Base-by-base conservation (phyloP, 306 rosid species). In the Castanopsis chinensis region DNA sequence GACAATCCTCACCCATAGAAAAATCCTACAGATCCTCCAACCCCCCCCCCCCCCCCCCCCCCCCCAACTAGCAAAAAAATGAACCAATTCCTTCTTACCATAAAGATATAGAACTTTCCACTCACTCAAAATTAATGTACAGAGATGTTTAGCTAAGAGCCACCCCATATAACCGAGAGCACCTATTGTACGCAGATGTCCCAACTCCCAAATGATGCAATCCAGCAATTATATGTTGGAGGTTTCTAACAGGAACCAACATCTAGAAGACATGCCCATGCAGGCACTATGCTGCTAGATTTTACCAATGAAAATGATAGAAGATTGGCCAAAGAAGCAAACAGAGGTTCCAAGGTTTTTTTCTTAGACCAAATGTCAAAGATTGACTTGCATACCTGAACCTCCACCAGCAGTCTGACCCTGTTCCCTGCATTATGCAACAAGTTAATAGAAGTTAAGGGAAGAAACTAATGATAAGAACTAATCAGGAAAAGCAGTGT, bases 371-470 rank as follows among this genome's bases (percentile, higher is more conserved):
- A 41, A 35, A 68, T 30, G 21, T 28, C 71, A 61, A 45, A 35
- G 35, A 82, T 54, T 13, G 59, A 69, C 84, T 76, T 30, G 60
- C 71, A 68, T 86, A 86, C 87, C 87, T 86, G 83, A n/a, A 72
- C 68, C 63, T 83, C 83, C 89, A 76, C 83, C 89, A 76, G 73
- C 86, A 53, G 78, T 80, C 79, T 80, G 85, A 43, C 80, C 73
- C 21, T 76, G 75, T 41, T 63, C 83, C 83, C 89, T 86, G 86
- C 83, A 70, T 53, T 67, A 60, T 49, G 23, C 32, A 65, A 59
- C 51, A 7, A 43, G 59, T 4, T 32, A 17, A 77, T 12, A 67
- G 60, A 45, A 20, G 1, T 17, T 21, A 23, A 61, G 20, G 13
- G 63, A 10, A 57, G n/a, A 59, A 78, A 45, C 25, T 55, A 78